Evolutionary conservation across 2,329 filamentous ascomycete genomes (phyloP).

Genomic region (Xylaria hypoxylon): DNA sequence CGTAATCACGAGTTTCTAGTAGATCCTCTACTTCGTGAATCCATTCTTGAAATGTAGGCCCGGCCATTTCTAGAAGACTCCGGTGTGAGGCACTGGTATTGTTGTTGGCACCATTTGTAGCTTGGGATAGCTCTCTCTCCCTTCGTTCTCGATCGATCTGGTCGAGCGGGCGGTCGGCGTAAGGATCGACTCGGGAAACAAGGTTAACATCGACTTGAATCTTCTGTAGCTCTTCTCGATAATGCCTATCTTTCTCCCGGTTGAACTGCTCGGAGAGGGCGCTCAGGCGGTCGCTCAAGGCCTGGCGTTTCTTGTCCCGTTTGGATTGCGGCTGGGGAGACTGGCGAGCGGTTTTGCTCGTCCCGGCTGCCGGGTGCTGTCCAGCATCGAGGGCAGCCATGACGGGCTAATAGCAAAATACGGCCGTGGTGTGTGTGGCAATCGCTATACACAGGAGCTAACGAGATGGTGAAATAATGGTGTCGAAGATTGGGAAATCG

Average conservation of each 20-base stretch:
- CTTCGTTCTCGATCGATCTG: slow-evolving; percentile 56
- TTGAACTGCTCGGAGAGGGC: slow-evolving; percentile 82
- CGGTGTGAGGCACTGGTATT: slow-evolving; percentile 53
- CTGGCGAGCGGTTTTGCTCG: slow-evolving; percentile 37
- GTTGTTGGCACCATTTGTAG: slow-evolving; percentile 52
- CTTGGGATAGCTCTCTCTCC: slow-evolving; percentile 53
- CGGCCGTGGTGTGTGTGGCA: not conserved
- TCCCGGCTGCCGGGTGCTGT: slow-evolving; percentile 37
- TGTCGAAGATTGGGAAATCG: not conserved
- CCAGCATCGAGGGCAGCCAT: slow-evolving; percentile 43
- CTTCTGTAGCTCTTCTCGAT: slow-evolving; percentile 88
- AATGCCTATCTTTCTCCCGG: slow-evolving; percentile 83
- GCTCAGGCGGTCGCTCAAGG: slow-evolving; percentile 81
- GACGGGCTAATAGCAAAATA: not conserved
- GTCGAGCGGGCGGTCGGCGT: slow-evolving; percentile 61
- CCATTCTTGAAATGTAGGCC: slow-evolving; percentile 86
- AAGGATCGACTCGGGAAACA: slow-evolving; percentile 41
- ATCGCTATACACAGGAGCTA: not conserved
- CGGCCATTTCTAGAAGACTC: slow-evolving; percentile 78
- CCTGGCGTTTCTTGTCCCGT: slow-evolving; percentile 86
- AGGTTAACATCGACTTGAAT: slow-evolving; percentile 68
- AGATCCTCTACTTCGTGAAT: slow-evolving; percentile 87
- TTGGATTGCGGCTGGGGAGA: slow-evolving; percentile 45
- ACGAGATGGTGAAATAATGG: not conserved
- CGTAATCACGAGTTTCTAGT: slow-evolving; percentile 86